These are phyloP conservation scores for Clonostachys rosea DNA, from an alignment of 2,329 filamentous ascomycete genomes.

Conservation along the genomic window DNA sequence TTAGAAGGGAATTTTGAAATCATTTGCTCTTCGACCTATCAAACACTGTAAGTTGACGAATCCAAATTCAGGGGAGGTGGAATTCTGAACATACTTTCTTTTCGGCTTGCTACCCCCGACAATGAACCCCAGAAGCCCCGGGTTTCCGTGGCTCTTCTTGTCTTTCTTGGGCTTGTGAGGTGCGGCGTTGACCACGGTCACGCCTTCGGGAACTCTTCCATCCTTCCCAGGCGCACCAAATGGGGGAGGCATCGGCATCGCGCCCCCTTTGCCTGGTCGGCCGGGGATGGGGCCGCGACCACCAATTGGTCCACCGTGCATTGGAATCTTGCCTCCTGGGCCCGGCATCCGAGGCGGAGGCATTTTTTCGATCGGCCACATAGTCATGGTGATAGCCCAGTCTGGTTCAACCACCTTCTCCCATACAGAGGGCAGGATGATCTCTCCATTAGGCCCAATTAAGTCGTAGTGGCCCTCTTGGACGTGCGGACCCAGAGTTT, in stretches of 20 bases:
- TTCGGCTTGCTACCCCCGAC: constrained; percentile 2
- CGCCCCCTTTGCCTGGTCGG: too few species aligned
- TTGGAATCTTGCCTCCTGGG: constrained; percentile 1
- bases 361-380: constrained; percentile 52
- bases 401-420: constrained; percentile 77
- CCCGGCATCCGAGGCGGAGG: constrained; percentile 9
- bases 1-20: background rate
- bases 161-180: constrained; percentile 3
- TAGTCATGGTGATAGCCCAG: constrained; percentile 47
- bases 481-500: constrained; percentile 71
- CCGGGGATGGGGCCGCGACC: background rate
- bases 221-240: too few species aligned
- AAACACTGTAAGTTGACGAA: background rate
- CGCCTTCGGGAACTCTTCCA: background rate
- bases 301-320: background rate
- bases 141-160: constrained; percentile 3
- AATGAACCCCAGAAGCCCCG: constrained; percentile 1
- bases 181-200: constrained; percentile 4
- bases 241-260: too few species aligned
- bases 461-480: constrained; percentile 77
- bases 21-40: background rate
- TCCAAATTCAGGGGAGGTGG: too few species aligned
- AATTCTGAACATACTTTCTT: constrained; percentile 5
- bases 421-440: constrained; percentile 76
- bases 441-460: constrained; percentile 73